phyloP scores from a whole-genome alignment of 768 basidiomycete genomes.

The Neoboletus subvelutipes region DNA sequence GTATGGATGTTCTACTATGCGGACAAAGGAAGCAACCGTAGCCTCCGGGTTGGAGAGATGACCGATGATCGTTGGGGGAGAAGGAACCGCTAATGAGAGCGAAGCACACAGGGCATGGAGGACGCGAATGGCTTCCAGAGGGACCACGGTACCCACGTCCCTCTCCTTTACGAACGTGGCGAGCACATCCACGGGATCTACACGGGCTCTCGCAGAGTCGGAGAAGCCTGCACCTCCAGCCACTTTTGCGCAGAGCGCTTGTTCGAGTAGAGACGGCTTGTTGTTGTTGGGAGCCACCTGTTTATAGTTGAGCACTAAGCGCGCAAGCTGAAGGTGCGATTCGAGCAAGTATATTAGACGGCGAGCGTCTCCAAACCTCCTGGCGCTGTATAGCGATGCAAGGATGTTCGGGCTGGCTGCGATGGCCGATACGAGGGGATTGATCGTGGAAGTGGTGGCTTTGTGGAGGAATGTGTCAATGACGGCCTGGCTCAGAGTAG shows the following conservation, averaged over 20 bases:
- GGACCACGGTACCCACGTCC: slow-evolving; percentile 58
- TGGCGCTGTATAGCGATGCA: slow-evolving; percentile 55
- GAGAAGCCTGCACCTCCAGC: slow-evolving; percentile 46
- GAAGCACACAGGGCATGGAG: slow-evolving; percentile 68
- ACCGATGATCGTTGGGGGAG: slow-evolving; percentile 70
- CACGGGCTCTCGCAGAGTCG: slow-evolving; percentile 47
- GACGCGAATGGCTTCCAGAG: slow-evolving; percentile 64
- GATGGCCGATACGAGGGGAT: slow-evolving; percentile 73
- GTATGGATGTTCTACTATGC: slow-evolving; percentile 75
- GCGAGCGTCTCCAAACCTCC: slow-evolving; percentile 68
- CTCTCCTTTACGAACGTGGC: slow-evolving; percentile 65
- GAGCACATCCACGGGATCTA: slow-evolving; percentile 74
- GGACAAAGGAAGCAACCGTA: slow-evolving; percentile 63
- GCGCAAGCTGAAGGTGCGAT: slow-evolving; percentile 60
- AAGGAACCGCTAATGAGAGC: slow-evolving; percentile 56
- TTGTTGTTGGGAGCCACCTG: slow-evolving; percentile 42
- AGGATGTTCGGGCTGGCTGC: slow-evolving; percentile 60
- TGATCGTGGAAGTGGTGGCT: slow-evolving; percentile 77
- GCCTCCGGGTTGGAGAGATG: slow-evolving; percentile 78
- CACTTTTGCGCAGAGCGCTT: slow-evolving; percentile 65
- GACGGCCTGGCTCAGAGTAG: slow-evolving; percentile 58
- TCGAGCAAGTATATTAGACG: slow-evolving; percentile 69
- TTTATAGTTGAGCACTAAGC: slow-evolving; percentile 65
- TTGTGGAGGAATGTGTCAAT: slow-evolving; percentile 71
- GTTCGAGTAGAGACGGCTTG: slow-evolving; percentile 71